Conservation (phyloP, 768 basidiomycete genomes). For the Tubosaeta sp. region DNA sequence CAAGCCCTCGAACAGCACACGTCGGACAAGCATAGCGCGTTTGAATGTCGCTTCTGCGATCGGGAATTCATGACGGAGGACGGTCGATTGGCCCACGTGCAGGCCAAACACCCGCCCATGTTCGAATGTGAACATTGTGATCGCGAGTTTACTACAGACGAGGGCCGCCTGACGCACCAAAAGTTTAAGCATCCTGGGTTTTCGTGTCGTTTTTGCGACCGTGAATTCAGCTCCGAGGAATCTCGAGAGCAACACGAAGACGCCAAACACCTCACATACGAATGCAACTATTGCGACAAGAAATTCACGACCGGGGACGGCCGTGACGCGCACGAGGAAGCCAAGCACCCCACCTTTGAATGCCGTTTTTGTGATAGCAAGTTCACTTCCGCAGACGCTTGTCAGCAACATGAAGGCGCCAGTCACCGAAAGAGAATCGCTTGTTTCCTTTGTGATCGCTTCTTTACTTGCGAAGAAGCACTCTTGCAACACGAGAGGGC, state of each 20-base stretch:
- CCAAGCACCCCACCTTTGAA: slow-evolving; percentile 1
- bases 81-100: neutral
- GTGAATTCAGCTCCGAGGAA: neutral
- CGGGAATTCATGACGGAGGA: neutral
- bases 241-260: neutral
- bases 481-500: slow-evolving; percentile 1
- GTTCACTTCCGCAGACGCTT: slow-evolving; percentile 4
- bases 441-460: slow-evolving; percentile 8
- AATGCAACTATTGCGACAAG: slow-evolving; percentile 6
- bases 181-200: slow-evolving; percentile 4
- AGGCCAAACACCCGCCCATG: neutral
- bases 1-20: slow-evolving; percentile 16
- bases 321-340: neutral
- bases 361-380: slow-evolving; percentile 11
- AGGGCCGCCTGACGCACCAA: slow-evolving; percentile 3
- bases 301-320: neutral
- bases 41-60: slow-evolving; percentile 6
- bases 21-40: slow-evolving; percentile 8
- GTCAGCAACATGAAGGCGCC: slow-evolving; percentile 8
- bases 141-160: slow-evolving; percentile 1
- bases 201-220: slow-evolving; percentile 6
- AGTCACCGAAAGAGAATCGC: neutral
- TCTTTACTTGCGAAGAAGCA: neutral
- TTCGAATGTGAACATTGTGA: slow-evolving; percentile 9
- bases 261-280: neutral